These are phyloP conservation scores for Sesbania bispinosa DNA, from an alignment of 306 rosid genomes.

Conservation along the genomic window DNA sequence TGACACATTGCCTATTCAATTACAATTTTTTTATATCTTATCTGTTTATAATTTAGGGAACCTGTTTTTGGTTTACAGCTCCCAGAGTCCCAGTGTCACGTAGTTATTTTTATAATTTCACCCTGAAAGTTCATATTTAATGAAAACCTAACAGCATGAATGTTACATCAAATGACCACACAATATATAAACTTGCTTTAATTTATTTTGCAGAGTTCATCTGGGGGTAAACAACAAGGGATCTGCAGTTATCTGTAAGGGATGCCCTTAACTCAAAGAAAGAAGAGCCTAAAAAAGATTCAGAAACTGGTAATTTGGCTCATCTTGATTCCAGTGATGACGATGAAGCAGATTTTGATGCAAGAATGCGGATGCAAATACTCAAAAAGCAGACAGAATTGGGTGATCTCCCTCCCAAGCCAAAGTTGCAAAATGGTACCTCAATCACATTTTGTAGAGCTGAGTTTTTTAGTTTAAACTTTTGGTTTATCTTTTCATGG, in stretches of 20 bases:
- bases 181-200: neutral
- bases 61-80: no score
- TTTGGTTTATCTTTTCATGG: no score
- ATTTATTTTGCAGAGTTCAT: constrained; percentile 44
- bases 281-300: constrained; percentile 48
- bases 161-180: no score
- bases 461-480: no score
- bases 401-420: constrained; percentile 64
- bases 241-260: constrained; percentile 68
- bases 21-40: neutral
- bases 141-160: no score
- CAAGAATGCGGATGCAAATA: constrained; percentile 83
- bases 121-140: constrained; percentile 5
- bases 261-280: no score
- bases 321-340: constrained; percentile 49
- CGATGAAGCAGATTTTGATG: constrained; percentile 75
- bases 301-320: constrained; percentile 35
- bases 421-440: constrained; percentile 60
- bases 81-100: neutral
- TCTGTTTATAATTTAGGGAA: neutral
- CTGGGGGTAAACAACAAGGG: constrained; percentile 51
- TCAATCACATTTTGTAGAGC: constrained; percentile 21
- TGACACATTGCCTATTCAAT: constrained; percentile 7
- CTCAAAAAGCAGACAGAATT: constrained; percentile 68
- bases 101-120: constrained; percentile 1